These are phyloP conservation scores for Stemphylium vesicarium DNA, from an alignment of 2,329 filamentous ascomycete species.

Conservation along the genomic window DNA sequence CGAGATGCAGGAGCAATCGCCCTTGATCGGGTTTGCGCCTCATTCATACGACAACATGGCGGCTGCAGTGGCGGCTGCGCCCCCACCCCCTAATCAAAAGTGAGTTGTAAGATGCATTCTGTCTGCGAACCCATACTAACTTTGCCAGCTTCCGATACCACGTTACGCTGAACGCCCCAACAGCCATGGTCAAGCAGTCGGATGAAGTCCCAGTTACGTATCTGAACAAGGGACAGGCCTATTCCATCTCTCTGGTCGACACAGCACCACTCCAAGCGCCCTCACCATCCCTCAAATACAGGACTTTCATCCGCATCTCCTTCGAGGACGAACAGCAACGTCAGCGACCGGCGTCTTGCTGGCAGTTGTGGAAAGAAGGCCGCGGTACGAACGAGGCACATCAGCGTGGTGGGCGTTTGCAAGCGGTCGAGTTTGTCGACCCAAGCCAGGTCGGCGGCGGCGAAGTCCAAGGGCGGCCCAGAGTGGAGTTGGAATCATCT, in stretches of 20 bases:
- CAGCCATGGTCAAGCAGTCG: slow-evolving; percentile 89
- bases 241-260: slow-evolving; percentile 84
- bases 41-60: slow-evolving; percentile 57
- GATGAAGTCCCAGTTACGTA: slow-evolving; percentile 98
- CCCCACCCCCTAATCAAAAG: slow-evolving; percentile 54
- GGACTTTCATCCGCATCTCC: slow-evolving; percentile 92
- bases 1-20: slow-evolving; percentile 66
- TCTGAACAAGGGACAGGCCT: slow-evolving; percentile 95
- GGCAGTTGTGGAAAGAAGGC: slow-evolving; percentile 95
- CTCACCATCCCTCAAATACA: slow-evolving; percentile 71
- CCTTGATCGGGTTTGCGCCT: slow-evolving; percentile 65
- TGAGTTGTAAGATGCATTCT: slow-evolving; percentile 37
- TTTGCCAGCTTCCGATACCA: slow-evolving; percentile 79
- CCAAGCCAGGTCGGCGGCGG: slow-evolving; percentile 62
- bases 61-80: slow-evolving; percentile 42
- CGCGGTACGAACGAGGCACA: slow-evolving; percentile 95
- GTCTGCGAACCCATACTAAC: slow-evolving; percentile 27
- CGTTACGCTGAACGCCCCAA: slow-evolving; percentile 88
- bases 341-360: slow-evolving; percentile 79
- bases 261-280: slow-evolving; percentile 66
- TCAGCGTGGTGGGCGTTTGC: slow-evolving; percentile 86
- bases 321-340: slow-evolving; percentile 97
- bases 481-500: slow-evolving; percentile 61
- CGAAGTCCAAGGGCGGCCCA: slow-evolving; percentile 55
- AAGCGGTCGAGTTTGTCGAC: slow-evolving; percentile 93